Base-by-base conservation (phyloP, 2,329 filamentous ascomycete genomes). In the Botrytis hyacinthi region DNA sequence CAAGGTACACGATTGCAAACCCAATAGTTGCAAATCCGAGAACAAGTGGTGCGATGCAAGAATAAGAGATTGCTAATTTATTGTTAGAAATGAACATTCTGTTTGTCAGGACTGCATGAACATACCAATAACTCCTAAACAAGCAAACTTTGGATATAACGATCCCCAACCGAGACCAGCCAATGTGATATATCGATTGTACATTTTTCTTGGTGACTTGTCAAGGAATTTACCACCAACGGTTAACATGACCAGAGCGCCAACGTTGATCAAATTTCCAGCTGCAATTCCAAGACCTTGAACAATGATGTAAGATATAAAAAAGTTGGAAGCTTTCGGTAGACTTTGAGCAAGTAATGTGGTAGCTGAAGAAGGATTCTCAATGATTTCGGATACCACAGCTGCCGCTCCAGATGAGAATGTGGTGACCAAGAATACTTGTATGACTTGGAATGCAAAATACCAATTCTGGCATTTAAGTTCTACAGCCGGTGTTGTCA, bases 231-330 rank as follows among this genome's bases (percentile, higher is more conserved):
- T 92, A 80, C 93, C 93, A 59, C 95, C 85, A 12, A 97, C 80
- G 69, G 90, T 89, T 78, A 92, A 92, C 48, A 96, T 83, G 57
- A 93, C 83, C 65, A 98, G 86, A 26, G 93, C 93, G 22, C 83
- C 85, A 73, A 92, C 87, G 77, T 96, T 93, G 3, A 97, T 84
- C 9, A 98, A 83, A 3, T 92, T 87, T 63, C 90, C 88, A 0
- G 93, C 88, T 4, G 93, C 93, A 75, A 95, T 91, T 6, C 91
- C 91, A 71, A 98, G 82, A 37, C 95, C 96, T 82, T 98, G 95
- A 1, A 99, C 88, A 59, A 98, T 90, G 77, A 98, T 96, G 83
- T 98, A 99, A 0, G 92, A 93, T 40, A 98, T 91, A 82, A 97
- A 99, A 81, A 98, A 97, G 83, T 97, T 98, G 73, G 94, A 94